phyloP scores from a whole-genome alignment of 2,329 filamentous ascomycete genomes.

The Exserohilum rostratum region DNA sequence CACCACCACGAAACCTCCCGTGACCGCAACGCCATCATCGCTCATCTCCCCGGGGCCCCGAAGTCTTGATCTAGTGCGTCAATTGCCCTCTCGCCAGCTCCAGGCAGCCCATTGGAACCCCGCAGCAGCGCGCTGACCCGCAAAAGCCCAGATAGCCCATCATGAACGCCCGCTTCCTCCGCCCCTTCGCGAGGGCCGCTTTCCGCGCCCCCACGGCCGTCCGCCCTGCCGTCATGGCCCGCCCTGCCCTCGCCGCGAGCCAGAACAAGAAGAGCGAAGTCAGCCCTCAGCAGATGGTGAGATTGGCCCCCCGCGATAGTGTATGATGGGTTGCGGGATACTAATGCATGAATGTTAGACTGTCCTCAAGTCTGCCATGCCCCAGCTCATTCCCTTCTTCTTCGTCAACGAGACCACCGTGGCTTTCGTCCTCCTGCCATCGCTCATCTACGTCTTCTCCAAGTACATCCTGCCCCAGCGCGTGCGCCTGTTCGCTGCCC shows the following conservation, averaged over 20 bases:
- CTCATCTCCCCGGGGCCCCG: conserved; percentile 42
- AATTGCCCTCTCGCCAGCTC: conserved; percentile 25
- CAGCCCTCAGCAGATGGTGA: conserved; percentile 44
- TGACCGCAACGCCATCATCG: conserved; percentile 42
- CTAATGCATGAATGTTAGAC: conserved; percentile 37
- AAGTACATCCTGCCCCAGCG: conserved; percentile 53
- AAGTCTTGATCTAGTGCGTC: conserved; percentile 39
- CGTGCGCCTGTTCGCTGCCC: conserved; percentile 49
- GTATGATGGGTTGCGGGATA: not conserved
- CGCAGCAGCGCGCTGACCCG: conserved; percentile 38
- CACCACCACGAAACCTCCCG: conserved; percentile 32
- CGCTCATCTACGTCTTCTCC: conserved; percentile 53
- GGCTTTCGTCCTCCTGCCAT: conserved; percentile 50
- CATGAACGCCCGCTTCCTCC: conserved; percentile 52
- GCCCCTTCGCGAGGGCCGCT: conserved; percentile 49
- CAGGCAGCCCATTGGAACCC: conserved; percentile 34
- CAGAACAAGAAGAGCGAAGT: conserved; percentile 47
- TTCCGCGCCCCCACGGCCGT: conserved; percentile 47
- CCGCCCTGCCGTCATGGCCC: conserved; percentile 45
- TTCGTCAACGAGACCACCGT: conserved; percentile 54
- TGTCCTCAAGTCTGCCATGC: conserved; percentile 52
- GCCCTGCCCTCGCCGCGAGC: conserved; percentile 43
- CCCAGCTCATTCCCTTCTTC: conserved; percentile 54
- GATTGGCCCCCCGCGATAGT: not conserved
- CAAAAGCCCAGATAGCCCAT: conserved; percentile 40